These are phyloP conservation scores for Biscogniauxia sp. DNA, from an alignment of 2,329 filamentous ascomycete species.

Conservation along the genomic window DNA sequence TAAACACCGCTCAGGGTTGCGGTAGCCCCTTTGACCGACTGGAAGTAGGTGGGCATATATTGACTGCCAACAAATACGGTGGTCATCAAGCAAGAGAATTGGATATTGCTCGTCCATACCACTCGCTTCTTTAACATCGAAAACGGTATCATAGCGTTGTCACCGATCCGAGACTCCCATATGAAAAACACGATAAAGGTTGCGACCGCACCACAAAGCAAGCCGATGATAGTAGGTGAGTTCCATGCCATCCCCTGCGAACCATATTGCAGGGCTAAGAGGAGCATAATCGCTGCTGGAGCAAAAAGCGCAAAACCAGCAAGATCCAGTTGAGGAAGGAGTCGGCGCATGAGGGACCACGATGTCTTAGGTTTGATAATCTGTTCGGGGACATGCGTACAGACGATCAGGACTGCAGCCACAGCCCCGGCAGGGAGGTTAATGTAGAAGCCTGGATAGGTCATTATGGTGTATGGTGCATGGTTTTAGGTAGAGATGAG, in stretches of 20 bases:
- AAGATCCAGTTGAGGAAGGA: conserved; percentile 39
- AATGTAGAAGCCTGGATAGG: conserved; percentile 41
- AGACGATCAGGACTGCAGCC: conserved; percentile 31
- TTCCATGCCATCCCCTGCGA: conserved; percentile 40
- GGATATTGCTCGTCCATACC: conserved; percentile 42
- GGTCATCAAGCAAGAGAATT: conserved; percentile 42
- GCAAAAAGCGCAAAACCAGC: conserved; percentile 43
- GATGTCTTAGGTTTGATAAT: conserved; percentile 30
- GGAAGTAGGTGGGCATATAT: conserved; percentile 33
- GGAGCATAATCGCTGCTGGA: conserved; percentile 39
- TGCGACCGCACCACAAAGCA: conserved; percentile 38
- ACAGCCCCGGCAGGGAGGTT: conserved; percentile 44
- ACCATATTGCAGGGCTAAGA: conserved; percentile 47
- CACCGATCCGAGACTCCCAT: conserved; percentile 44
- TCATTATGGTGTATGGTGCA: background rate
- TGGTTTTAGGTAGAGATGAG: too few species aligned
- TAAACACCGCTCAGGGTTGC: conserved; percentile 33
- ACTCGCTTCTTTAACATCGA: conserved; percentile 42
- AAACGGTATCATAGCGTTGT: conserved; percentile 49
- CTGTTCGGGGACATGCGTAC: conserved; percentile 38
- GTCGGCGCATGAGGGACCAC: conserved; percentile 19
- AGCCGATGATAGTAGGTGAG: conserved; percentile 37
- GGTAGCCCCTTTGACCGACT: conserved; percentile 29
- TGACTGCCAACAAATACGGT: conserved; percentile 39
- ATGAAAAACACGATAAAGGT: conserved; percentile 34